phyloP scores from a whole-genome alignment of 1,284 basidiomycete genomes.

The Porogramme epimiltina region DNA sequence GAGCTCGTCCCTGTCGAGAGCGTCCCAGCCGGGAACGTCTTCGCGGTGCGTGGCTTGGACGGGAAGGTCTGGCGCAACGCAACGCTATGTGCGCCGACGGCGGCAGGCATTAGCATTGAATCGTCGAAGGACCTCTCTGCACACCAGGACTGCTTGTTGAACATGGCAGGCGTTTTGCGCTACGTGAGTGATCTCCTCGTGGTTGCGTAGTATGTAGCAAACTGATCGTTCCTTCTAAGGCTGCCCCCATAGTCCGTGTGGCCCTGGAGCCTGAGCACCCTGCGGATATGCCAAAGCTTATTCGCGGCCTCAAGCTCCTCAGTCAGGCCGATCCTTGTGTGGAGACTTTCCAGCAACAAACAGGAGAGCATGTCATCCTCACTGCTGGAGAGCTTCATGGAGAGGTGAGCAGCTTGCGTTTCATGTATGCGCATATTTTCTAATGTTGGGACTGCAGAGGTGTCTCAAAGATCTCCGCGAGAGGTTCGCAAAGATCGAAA shows the following conservation, averaged over 20 bases:
- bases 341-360: slow-evolving; percentile 95
- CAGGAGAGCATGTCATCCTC: slow-evolving; percentile 96
- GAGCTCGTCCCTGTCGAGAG: slow-evolving; percentile 84
- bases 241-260: slow-evolving; percentile 92
- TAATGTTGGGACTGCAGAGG: slow-evolving; percentile 52
- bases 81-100: slow-evolving; percentile 79
- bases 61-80: slow-evolving; percentile 91
- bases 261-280: slow-evolving; percentile 90
- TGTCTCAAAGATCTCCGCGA: slow-evolving; percentile 96
- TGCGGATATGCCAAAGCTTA: slow-evolving; percentile 91
- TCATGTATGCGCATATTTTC: neutral
- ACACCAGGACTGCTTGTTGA: slow-evolving; percentile 66
- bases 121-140: slow-evolving; percentile 38
- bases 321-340: slow-evolving; percentile 98
- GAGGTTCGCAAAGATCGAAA: slow-evolving; percentile 91
- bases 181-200: slow-evolving; percentile 53
- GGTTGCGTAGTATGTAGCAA: too few species aligned
- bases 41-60: slow-evolving; percentile 90
- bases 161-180: slow-evolving; percentile 79
- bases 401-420: slow-evolving; percentile 58
- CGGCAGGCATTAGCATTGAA: slow-evolving; percentile 41
- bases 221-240: too few species aligned
- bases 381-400: slow-evolving; percentile 96
- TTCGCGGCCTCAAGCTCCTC: slow-evolving; percentile 86
- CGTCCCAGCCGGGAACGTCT: slow-evolving; percentile 95